Evolutionary conservation across 1,284 basidiomycete species (phyloP).

Genomic region (Ceratobasidium sp.): DNA sequence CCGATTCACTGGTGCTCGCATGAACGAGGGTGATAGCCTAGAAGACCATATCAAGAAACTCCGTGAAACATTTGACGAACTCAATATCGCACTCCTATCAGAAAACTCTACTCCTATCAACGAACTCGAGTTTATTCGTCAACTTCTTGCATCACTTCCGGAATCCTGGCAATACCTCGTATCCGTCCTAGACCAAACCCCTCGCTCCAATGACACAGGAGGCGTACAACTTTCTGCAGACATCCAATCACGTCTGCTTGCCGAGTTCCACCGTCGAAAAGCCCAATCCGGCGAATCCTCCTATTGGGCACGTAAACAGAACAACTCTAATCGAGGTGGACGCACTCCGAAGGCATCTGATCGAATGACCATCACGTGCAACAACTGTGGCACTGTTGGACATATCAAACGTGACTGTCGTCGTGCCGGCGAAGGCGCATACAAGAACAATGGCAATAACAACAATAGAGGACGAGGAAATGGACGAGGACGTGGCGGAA

Average conservation of each 20-base stretch:
- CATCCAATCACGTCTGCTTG: background rate
- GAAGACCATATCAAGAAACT: conserved; percentile 18
- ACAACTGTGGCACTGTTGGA: conserved; percentile 6
- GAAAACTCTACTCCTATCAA: background rate
- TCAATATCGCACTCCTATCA: conserved; percentile 12
- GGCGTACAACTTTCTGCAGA: background rate
- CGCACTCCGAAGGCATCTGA: background rate
- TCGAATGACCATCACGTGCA: conserved; percentile 8
- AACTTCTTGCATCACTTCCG: conserved; percentile 12
- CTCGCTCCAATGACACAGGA: background rate
- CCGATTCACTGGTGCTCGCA: background rate
- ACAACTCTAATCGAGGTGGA: background rate
- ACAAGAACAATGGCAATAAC: background rate
- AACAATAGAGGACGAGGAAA: conserved; percentile 2
- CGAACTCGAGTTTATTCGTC: conserved; percentile 17
- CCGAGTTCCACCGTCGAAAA: background rate
- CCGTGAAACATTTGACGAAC: background rate
- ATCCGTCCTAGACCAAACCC: background rate
- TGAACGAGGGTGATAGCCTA: background rate
- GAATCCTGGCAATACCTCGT: conserved; percentile 24
- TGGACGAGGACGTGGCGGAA: background rate
- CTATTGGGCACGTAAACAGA: background rate
- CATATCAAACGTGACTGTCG: conserved; percentile 10
- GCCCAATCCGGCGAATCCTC: background rate
- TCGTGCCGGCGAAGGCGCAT: background rate